Percentiles rank a stretch among this genome's conserved stretches.
phyloP scores from a whole-genome alignment of 257 asterid species.

The Nicotiana paniculata region DNA sequence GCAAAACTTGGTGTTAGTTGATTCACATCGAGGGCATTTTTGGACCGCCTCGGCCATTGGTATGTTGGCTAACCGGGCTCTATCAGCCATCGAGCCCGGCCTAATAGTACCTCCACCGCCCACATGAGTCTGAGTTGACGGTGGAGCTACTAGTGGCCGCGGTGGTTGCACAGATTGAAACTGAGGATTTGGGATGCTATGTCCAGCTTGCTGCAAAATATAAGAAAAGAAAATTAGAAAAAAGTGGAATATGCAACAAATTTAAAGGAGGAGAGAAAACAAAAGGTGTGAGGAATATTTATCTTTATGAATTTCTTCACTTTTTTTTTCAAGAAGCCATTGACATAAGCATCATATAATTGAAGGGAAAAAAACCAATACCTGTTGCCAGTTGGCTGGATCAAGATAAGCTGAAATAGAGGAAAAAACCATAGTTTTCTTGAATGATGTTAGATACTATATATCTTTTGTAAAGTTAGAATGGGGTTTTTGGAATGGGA shows the following conservation, averaged over 20 bases:
- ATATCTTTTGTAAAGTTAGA: conserved; percentile 70
- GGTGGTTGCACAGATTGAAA: conserved; percentile 27
- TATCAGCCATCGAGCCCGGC: conserved; percentile 81
- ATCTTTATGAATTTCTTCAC: conserved; percentile 33
- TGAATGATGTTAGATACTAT: conserved; percentile 34
- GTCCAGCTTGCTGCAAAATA: conserved; percentile 36
- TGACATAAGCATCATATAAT: conserved; percentile 26
- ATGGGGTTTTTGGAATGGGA: conserved; percentile 35
- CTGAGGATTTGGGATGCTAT: conserved; percentile 34
- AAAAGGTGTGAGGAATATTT: conserved; percentile 39
- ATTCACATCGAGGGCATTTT: conserved; percentile 92
- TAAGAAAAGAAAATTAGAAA: neutral
- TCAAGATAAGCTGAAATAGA: conserved; percentile 94
- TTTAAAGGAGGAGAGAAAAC: conserved; percentile 13
- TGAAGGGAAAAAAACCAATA: conserved; percentile 14
- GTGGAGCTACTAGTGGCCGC: conserved; percentile 14
- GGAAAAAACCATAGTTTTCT: conserved; percentile 78
- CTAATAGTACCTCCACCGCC: conserved; percentile 51
- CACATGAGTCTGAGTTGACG: conserved; percentile 41
- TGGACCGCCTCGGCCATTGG: conserved; percentile 67
- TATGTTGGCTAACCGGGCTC: conserved; percentile 87
- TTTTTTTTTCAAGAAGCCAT: conserved; percentile 54
- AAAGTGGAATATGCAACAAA: conserved; percentile 42
- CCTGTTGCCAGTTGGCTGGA: conserved; percentile 99
- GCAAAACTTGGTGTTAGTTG: conserved; percentile 83